phyloP scores from a whole-genome alignment of 768 basidiomycete genomes.

The Nidularia pulvinata region DNA sequence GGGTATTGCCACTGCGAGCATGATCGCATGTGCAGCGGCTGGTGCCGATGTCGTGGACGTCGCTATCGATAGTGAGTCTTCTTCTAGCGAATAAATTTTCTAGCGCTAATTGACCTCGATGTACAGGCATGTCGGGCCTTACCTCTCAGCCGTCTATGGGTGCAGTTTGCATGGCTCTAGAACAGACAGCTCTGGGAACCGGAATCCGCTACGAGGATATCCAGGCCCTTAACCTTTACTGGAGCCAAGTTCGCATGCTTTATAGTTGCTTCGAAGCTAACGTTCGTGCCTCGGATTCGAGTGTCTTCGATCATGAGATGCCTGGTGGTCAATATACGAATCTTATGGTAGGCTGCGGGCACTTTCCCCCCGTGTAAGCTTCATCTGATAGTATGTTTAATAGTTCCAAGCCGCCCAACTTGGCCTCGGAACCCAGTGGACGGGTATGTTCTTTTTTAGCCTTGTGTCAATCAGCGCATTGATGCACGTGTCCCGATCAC shows the following conservation, averaged over 20 bases:
- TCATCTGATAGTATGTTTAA: constrained; percentile 13
- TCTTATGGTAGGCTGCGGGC: constrained; percentile 68
- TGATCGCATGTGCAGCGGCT: constrained; percentile 95
- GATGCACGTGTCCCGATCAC: constrained; percentile 6
- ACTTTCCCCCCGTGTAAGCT: constrained; percentile 3
- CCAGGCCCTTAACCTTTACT: constrained; percentile 96
- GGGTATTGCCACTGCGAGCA: constrained; percentile 96
- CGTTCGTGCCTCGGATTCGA: constrained; percentile 95
- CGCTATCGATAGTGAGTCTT: constrained; percentile 89
- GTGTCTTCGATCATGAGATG: constrained; percentile 99
- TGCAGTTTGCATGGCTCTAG: constrained; percentile 91
- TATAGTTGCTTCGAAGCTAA: constrained; percentile 99
- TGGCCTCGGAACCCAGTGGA: constrained; percentile 97
- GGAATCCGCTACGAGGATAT: constrained; percentile 98
- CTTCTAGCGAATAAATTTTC: background rate
- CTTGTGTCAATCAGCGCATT: constrained; percentile 1
- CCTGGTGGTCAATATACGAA: constrained; percentile 97
- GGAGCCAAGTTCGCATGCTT: constrained; percentile 95
- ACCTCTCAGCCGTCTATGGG: constrained; percentile 99
- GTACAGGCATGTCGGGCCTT: constrained; percentile 92
- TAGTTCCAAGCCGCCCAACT: constrained; percentile 99
- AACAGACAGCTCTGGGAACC: constrained; percentile 92
- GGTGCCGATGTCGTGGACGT: constrained; percentile 98
- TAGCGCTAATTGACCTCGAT: constrained; percentile 11
- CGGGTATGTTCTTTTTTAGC: constrained; percentile 41